Percentiles rank a stretch among this genome's conserved stretches.
phyloP scores from a whole-genome alignment of 208 protist genomes.

The Trypanosomatidae sp. region DNA sequence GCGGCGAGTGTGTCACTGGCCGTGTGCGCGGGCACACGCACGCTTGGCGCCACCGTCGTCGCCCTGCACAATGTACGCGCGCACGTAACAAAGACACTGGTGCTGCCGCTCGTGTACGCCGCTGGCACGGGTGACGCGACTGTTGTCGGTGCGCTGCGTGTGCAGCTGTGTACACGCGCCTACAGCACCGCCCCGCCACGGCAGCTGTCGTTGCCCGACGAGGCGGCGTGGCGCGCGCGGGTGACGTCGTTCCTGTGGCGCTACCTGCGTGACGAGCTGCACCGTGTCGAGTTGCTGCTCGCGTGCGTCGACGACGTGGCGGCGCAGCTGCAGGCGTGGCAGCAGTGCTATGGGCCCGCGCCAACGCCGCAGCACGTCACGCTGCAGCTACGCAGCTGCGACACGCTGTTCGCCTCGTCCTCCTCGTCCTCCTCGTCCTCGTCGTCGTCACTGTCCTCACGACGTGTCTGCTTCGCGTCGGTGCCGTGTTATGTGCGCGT shows the following conservation, averaged over 20 bases:
- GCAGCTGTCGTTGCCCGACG: slow-evolving; percentile 15
- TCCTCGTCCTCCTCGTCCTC: slow-evolving; percentile 19
- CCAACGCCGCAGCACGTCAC: slow-evolving; percentile 10
- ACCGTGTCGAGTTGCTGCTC: slow-evolving; percentile 58
- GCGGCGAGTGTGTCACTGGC: too few relatives aligned
- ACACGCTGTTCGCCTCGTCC: slow-evolving; percentile 6
- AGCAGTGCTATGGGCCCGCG: slow-evolving; percentile 45
- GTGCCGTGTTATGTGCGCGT: neutral
- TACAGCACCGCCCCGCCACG: slow-evolving; percentile 33
- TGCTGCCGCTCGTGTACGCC: slow-evolving; percentile 27
- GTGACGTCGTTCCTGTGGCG: slow-evolving; percentile 62
- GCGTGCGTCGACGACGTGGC: slow-evolving; percentile 35
- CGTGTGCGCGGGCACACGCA: too few relatives aligned
- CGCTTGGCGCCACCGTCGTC: too few relatives aligned
- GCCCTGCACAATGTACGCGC: too few relatives aligned
- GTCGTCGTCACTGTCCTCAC: neutral
- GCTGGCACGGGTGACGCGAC: slow-evolving; percentile 53
- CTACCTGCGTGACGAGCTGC: slow-evolving; percentile 67
- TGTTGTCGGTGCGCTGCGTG: slow-evolving; percentile 23
- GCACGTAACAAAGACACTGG: too few relatives aligned
- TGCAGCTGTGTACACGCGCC: slow-evolving; percentile 26
- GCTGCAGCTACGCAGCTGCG: slow-evolving; percentile 16
- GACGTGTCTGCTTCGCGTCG: neutral
- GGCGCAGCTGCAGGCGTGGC: slow-evolving; percentile 34
- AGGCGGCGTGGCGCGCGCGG: slow-evolving; percentile 26